phyloP scores from a whole-genome alignment of 768 basidiomycete genomes.

The Phlebiopsis gigantea region DNA sequence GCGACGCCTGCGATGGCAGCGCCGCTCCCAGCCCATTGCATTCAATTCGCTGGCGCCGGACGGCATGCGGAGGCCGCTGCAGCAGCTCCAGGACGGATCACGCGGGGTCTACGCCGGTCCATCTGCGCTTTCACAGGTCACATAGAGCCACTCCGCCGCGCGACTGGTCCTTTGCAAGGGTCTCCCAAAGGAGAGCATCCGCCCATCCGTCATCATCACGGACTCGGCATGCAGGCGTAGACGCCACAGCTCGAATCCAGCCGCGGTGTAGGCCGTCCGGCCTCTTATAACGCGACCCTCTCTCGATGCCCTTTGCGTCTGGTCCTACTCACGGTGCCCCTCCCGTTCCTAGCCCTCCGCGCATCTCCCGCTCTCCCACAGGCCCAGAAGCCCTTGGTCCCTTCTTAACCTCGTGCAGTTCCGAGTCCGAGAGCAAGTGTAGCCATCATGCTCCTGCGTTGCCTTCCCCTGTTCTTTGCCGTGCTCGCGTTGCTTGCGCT shows the following conservation, averaged over 20 bases:
- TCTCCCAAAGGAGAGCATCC: too few species aligned
- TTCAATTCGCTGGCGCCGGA: background rate
- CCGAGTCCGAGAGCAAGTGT: background rate
- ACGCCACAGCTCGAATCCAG: background rate
- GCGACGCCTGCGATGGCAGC: background rate
- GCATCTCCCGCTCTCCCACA: background rate
- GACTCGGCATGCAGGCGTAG: background rate
- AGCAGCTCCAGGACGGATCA: slow-evolving; percentile 1
- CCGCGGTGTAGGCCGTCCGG: background rate
- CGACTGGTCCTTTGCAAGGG: background rate
- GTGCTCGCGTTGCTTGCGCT: slow-evolving; percentile 4
- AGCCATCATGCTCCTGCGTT: slow-evolving; percentile 6
- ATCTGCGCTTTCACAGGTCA: background rate
- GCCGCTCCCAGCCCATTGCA: background rate
- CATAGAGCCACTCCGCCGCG: background rate
- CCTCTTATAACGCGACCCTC: background rate
- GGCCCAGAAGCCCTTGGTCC: background rate
- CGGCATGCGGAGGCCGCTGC: background rate
- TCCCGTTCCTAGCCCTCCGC: background rate
- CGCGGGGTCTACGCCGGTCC: background rate
- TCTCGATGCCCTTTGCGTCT: background rate
- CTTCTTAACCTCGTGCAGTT: background rate
- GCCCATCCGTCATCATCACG: background rate
- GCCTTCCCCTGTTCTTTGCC: background rate
- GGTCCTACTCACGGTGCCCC: background rate